Conservation (phyloP, 371 early-diverging fungal genomes). For the Mortierella sp. region DNA sequence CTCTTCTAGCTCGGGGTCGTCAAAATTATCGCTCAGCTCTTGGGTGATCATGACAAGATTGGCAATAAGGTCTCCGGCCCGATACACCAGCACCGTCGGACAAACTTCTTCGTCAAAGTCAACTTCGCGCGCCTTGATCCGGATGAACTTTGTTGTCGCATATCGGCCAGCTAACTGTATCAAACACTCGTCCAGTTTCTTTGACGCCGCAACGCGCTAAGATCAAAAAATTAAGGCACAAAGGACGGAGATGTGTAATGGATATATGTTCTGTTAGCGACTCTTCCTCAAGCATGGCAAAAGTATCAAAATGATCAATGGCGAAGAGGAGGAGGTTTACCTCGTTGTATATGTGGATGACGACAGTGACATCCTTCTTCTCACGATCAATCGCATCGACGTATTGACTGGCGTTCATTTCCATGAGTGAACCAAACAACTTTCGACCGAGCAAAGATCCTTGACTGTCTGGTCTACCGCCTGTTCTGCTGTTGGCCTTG, state of each 20-base stretch:
- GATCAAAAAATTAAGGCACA: background rate
- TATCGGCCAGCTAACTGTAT: conserved; percentile 43
- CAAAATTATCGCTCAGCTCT: conserved; percentile 35
- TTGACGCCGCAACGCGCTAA: conserved; percentile 32
- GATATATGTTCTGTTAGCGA: background rate
- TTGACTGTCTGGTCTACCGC: background rate
- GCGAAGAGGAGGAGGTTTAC: conserved; percentile 8
- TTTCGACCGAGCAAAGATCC: conserved; percentile 13
- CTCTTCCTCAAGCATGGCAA: background rate
- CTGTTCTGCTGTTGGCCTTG: background rate
- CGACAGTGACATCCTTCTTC: conserved; percentile 37
- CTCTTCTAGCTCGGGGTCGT: conserved; percentile 39
- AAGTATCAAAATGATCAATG: background rate
- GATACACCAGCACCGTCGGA: conserved; percentile 47
- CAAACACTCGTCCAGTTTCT: conserved; percentile 40
- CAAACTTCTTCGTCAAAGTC: conserved; percentile 51
- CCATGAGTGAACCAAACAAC: conserved; percentile 49
- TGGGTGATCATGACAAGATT: conserved; percentile 49
- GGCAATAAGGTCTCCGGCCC: conserved; percentile 46
- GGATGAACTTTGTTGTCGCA: conserved; percentile 47
- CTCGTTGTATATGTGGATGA: conserved; percentile 48
- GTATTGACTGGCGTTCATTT: conserved; percentile 49
- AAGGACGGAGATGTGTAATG: background rate
- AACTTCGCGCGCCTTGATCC: conserved; percentile 46
- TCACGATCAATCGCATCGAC: conserved; percentile 42